phyloP scores from a whole-genome alignment of 2,329 filamentous ascomycete genomes.

The Cercospora sp. region DNA sequence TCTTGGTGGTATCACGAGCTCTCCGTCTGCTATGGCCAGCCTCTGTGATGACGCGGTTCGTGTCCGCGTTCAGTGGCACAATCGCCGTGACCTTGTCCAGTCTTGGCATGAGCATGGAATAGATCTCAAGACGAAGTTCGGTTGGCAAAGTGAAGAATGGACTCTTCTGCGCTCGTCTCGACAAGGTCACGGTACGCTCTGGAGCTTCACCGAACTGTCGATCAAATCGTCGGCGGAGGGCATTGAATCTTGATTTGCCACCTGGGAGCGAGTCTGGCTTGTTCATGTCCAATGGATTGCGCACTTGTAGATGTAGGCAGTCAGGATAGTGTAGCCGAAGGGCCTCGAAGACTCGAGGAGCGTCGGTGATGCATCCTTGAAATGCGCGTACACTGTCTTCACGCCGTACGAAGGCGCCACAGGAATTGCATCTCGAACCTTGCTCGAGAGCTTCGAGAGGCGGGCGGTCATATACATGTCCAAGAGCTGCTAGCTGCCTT shows the following conservation, averaged over 20 bases:
- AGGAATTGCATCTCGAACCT: constrained; percentile 35
- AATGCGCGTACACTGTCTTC: constrained; percentile 30
- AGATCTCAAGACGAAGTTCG: constrained; percentile 64
- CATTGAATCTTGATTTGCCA: constrained; percentile 20
- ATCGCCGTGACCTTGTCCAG: constrained; percentile 30
- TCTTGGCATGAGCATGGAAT: constrained; percentile 41
- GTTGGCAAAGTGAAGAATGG: constrained; percentile 53
- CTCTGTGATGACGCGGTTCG: constrained; percentile 32
- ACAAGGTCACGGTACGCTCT: background rate
- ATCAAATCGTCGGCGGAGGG: constrained; percentile 21
- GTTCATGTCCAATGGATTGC: constrained; percentile 31
- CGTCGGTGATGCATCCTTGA: constrained; percentile 20
- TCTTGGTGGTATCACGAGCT: constrained; percentile 44
- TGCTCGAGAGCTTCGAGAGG: constrained; percentile 36
- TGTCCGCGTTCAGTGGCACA: constrained; percentile 30
- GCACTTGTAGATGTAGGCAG: constrained; percentile 31
- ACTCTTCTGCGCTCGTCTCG: constrained; percentile 21
- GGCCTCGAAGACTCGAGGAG: background rate
- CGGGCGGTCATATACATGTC: constrained; percentile 37
- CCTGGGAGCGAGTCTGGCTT: constrained; percentile 1
- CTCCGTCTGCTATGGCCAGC: constrained; percentile 27
- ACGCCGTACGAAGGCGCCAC: constrained; percentile 32
- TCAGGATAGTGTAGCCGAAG: constrained; percentile 29
- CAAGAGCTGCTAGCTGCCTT: constrained; percentile 35
- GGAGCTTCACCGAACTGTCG: background rate